These are phyloP conservation scores for Podospora anserina DNA, from an alignment of 495 filamentous ascomycete species.

Conservation along the genomic window DNA sequence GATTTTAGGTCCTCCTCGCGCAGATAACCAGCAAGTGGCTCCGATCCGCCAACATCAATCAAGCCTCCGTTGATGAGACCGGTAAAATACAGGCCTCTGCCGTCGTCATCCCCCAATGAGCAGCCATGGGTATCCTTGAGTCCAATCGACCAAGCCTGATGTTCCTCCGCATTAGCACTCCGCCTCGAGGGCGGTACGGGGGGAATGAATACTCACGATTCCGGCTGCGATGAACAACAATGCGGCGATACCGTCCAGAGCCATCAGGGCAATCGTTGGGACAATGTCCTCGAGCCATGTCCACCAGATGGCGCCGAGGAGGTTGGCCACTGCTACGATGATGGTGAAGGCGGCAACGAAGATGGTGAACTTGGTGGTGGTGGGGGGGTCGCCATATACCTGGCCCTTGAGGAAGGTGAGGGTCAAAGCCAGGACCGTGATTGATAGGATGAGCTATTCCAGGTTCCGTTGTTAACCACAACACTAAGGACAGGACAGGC, in stretches of 20 bases:
- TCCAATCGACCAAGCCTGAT: conserved; percentile 47
- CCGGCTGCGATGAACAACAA: conserved; percentile 51
- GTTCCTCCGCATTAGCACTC: neutral
- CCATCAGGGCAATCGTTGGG: conserved; percentile 38
- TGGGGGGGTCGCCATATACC: conserved; percentile 33
- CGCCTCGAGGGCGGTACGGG: neutral
- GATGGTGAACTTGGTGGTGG: conserved; percentile 42
- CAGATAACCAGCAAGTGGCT: neutral
- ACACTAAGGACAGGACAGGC: neutral
- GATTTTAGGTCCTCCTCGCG: neutral
- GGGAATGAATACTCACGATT: conserved; percentile 45
- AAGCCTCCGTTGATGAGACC: conserved; percentile 39
- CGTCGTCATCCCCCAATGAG: conserved; percentile 10
- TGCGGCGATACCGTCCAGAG: conserved; percentile 42
- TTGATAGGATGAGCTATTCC: conserved; percentile 42
- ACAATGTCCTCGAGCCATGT: conserved; percentile 30
- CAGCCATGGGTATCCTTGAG: conserved; percentile 39
- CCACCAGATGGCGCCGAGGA: conserved; percentile 36
- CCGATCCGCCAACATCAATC: neutral
- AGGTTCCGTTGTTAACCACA: neutral
- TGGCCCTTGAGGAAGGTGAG: conserved; percentile 46
- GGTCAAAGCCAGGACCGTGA: conserved; percentile 49
- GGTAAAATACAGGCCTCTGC: conserved; percentile 24
- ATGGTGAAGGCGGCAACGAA: conserved; percentile 52
- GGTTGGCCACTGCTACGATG: conserved; percentile 40